Percentiles rank a stretch among this genome's conserved stretches.
phyloP scores from a whole-genome alignment of 208 protist genomes.

The Naegleria lovaniensis region DNA sequence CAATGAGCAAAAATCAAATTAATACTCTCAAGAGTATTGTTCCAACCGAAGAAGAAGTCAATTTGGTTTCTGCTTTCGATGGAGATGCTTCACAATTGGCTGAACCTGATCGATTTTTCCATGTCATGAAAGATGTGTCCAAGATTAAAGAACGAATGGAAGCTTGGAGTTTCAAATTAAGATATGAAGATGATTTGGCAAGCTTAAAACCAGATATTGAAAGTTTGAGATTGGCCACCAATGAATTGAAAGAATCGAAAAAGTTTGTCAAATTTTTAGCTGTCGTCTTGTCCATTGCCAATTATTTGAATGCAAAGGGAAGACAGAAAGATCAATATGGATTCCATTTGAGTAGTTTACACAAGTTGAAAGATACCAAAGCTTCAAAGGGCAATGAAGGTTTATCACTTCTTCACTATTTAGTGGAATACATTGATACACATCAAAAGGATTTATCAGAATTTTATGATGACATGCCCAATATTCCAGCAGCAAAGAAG shows the following conservation, averaged over 20 bases:
- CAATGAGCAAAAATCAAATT: not conserved
- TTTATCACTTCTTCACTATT: not conserved
- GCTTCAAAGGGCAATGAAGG: not conserved
- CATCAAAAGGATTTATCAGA: not conserved
- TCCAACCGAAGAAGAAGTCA: conserved; percentile 12
- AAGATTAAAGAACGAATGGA: not conserved
- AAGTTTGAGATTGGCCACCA: not conserved
- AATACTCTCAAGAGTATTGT: not conserved
- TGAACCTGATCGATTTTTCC: conserved; percentile 16
- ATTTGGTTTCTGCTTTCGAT: not conserved
- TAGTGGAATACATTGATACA: not conserved
- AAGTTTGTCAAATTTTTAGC: conserved; percentile 26
- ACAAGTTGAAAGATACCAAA: conserved; percentile 28
- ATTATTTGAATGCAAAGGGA: conserved; percentile 29
- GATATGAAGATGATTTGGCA: not conserved
- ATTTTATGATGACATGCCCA: not conserved
- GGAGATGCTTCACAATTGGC: not conserved
- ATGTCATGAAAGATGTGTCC: not conserved
- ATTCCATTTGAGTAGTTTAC: conserved; percentile 2
- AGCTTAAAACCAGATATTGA: conserved; percentile 29
- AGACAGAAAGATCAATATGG: conserved; percentile 14
- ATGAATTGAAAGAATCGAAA: not conserved
- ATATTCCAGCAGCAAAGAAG: conserved; percentile 6
- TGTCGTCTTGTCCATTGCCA: not conserved
- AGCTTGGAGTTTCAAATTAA: not conserved